phyloP scores from a whole-genome alignment of 148 eudicot species.

The Camellia sinensis region DNA sequence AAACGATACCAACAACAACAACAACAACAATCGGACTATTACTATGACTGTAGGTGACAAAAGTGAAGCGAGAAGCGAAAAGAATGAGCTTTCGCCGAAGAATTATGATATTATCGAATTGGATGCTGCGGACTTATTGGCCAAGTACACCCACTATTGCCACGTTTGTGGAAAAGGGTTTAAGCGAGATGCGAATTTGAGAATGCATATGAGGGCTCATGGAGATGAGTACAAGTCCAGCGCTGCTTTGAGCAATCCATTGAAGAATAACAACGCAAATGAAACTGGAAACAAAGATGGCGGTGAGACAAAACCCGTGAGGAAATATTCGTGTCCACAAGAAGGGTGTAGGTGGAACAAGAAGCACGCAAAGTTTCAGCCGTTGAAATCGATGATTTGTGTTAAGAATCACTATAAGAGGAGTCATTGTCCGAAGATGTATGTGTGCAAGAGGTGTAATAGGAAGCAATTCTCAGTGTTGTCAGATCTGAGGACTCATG shows the following conservation, averaged over 20 bases:
- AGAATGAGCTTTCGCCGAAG: neutral
- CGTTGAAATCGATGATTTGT: conserved; percentile 81
- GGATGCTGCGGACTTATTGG: conserved; percentile 63
- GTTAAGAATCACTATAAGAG: conserved; percentile 92
- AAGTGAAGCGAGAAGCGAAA: neutral
- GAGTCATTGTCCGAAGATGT: conserved; percentile 92
- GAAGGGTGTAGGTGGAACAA: conserved; percentile 84
- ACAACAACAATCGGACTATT: neutral
- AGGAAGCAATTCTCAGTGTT: conserved; percentile 71
- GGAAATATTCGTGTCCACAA: conserved; percentile 88
- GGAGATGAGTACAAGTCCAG: conserved; percentile 85
- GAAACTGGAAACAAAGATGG: neutral
- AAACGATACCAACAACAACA: neutral
- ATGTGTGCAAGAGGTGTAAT: conserved; percentile 70
- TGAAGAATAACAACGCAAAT: conserved; percentile 21
- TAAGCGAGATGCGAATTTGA: conserved; percentile 79
- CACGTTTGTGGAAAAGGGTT: conserved; percentile 86
- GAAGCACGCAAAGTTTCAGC: conserved; percentile 77
- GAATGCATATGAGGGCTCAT: conserved; percentile 98
- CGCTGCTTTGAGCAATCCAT: conserved; percentile 69
- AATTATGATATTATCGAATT: conserved; percentile 33
- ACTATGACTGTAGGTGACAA: neutral
- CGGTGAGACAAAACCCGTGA: neutral
- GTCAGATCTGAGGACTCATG: conserved; percentile 79
- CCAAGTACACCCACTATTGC: conserved; percentile 82